A percentile compares a stretch with the other conserved stretches of the same genome.
These are phyloP conservation scores for Hortaea werneckii DNA, from an alignment of 2,329 filamentous ascomycete genomes.

Conservation along the genomic window DNA sequence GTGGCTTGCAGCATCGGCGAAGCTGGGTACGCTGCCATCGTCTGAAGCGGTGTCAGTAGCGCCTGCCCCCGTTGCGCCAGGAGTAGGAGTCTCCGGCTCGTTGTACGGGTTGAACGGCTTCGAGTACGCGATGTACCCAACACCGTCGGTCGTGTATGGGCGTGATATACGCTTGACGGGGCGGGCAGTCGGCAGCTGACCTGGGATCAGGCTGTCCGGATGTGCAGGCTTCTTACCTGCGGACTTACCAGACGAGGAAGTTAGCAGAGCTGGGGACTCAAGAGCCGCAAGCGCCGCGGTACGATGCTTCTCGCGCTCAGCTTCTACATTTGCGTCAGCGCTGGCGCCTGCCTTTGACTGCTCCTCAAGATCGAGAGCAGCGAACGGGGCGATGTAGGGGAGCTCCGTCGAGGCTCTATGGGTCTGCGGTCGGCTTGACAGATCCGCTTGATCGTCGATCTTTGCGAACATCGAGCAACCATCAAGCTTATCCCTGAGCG, in stretches of 20 bases:
- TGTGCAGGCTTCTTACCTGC: too few species aligned
- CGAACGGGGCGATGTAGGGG: not conserved
- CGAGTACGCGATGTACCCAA: not conserved
- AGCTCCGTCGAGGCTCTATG: not conserved
- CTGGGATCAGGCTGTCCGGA: not conserved
- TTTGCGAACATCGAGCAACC: not conserved
- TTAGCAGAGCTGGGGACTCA: not conserved
- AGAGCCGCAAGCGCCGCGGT: not conserved
- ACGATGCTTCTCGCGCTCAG: not conserved
- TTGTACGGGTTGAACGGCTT: conserved; percentile 1
- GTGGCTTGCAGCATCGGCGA: conserved; percentile 1
- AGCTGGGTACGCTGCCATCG: not conserved
- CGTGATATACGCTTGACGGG: not conserved
- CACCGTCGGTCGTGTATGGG: not conserved
- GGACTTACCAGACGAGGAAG: not conserved
- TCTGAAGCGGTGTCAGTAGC: not conserved
- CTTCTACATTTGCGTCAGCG: not conserved
- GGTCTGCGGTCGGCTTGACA: not conserved
- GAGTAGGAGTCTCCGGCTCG: not conserved
- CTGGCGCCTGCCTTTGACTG: not conserved
- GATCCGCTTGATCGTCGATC: too few species aligned
- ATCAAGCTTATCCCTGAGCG: not conserved
- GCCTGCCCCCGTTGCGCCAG: too few species aligned
- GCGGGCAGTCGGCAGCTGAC: not conserved
- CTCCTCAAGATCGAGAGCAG: not conserved